Evolutionary conservation across 805 yeast species (phyloP).

Genomic region (Sugiyamaella smithiae): DNA sequence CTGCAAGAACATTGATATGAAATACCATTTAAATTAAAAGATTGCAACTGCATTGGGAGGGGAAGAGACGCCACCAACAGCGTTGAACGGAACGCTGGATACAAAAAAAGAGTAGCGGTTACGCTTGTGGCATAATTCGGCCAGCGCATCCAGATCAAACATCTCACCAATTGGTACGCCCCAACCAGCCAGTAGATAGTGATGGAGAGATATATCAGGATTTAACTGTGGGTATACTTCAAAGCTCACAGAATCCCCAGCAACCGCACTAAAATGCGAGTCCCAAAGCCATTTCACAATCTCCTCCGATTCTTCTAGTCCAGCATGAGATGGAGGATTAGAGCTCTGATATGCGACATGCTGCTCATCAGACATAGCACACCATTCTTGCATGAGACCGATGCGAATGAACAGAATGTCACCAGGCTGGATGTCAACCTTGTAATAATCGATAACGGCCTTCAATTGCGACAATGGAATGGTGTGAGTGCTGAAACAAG

Average conservation of each 20-base stretch:
- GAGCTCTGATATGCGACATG: constrained; percentile 8
- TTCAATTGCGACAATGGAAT: constrained; percentile 27
- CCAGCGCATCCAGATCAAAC: constrained; percentile 33
- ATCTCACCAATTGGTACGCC: constrained; percentile 37
- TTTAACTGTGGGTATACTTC: constrained; percentile 27
- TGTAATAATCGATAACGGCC: constrained; percentile 25
- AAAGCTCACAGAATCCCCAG: constrained; percentile 31
- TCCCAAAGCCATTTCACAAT: constrained; percentile 30
- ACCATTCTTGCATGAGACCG: constrained; percentile 31
- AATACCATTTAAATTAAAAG: constrained; percentile 17
- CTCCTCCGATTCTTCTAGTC: constrained; percentile 30
- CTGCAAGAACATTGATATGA: too few species aligned
- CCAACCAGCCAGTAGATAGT: constrained; percentile 32
- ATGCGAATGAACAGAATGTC: constrained; percentile 34
- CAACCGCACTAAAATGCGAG: constrained; percentile 30
- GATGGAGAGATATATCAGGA: constrained; percentile 10
- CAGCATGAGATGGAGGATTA: constrained; percentile 18
- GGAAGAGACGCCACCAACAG: constrained; percentile 36
- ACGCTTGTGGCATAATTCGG: constrained; percentile 29
- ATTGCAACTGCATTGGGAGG: constrained; percentile 46
- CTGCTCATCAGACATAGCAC: constrained; percentile 15
- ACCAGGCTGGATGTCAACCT: constrained; percentile 30
- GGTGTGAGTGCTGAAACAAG: constrained; percentile 27
- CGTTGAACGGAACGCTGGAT: constrained; percentile 36
- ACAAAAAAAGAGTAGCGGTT: constrained; percentile 33